These are phyloP conservation scores for Harringtonia aguacate DNA, from an alignment of 2,329 filamentous ascomycete genomes.

Conservation along the genomic window DNA sequence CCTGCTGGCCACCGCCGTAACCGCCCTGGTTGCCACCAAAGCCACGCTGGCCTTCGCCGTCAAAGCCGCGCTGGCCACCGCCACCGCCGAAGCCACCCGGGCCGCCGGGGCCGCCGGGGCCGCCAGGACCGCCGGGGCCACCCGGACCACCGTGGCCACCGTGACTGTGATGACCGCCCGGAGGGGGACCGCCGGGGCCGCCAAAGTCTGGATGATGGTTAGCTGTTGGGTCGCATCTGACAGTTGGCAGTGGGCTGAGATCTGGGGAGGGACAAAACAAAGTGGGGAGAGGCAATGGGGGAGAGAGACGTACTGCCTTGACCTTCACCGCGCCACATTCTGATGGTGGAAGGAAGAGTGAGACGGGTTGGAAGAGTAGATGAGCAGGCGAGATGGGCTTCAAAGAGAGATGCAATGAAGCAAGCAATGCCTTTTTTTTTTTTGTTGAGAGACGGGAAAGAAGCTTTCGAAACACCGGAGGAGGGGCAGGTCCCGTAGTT, in stretches of 20 bases:
- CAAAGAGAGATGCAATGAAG: background rate
- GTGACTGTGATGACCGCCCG: background rate
- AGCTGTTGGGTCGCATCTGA: too few species aligned
- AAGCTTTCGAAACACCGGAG: background rate
- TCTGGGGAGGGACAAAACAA: too few species aligned
- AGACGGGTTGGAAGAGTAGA: background rate
- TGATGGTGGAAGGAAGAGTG: background rate
- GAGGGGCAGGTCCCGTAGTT: too few species aligned
- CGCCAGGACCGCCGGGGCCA: background rate
- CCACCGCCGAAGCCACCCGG: background rate
- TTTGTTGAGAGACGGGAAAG: too few species aligned
- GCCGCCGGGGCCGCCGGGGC: background rate
- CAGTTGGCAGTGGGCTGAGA: too few species aligned
- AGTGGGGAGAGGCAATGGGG: too few species aligned
- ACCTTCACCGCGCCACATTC: conserved; percentile 4
- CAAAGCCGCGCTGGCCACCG: background rate
- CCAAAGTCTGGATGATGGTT: background rate
- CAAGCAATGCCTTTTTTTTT: too few species aligned
- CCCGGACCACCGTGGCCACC: background rate
- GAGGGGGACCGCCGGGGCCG: background rate
- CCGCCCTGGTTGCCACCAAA: background rate
- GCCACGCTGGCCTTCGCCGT: background rate
- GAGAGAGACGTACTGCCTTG: too few species aligned
- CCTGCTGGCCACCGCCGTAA: background rate
- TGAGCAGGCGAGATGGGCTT: background rate